phyloP scores from a whole-genome alignment of 257 asterid genomes.

The Orobanche coerulescens region DNA sequence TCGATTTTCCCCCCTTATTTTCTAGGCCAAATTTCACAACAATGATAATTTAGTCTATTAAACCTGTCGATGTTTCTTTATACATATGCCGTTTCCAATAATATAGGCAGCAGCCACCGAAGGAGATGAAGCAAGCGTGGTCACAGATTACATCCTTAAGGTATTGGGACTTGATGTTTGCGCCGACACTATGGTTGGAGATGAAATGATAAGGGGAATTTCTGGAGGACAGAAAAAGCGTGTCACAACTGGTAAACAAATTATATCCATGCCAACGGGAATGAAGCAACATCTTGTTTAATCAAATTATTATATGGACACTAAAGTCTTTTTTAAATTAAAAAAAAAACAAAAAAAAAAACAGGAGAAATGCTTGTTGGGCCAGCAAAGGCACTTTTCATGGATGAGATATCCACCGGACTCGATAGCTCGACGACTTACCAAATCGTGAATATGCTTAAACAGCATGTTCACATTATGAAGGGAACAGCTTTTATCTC shows the following conservation, averaged over 20 bases:
- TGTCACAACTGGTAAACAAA: conserved; percentile 55
- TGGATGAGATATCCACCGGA: conserved; percentile 92
- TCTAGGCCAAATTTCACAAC: background rate
- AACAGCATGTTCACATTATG: conserved; percentile 57
- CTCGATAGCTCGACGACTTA: conserved; percentile 81
- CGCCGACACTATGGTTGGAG: conserved; percentile 76
- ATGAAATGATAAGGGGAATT: conserved; percentile 68
- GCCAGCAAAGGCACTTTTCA: conserved; percentile 69
- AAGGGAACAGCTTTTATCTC: conserved; percentile 76
- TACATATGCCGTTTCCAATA: background rate
- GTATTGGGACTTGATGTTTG: conserved; percentile 71
- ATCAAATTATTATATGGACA: background rate
- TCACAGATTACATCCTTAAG: conserved; percentile 70
- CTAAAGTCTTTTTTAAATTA: background rate
- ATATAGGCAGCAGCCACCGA: conserved; percentile 58
- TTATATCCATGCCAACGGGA: background rate
- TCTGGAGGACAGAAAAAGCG: conserved; percentile 81
- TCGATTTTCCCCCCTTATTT: background rate
- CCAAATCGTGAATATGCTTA: conserved; percentile 57
- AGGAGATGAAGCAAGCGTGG: conserved; percentile 63
- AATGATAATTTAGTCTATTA: too few relatives aligned
- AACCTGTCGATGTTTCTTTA: background rate
- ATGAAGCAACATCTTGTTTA: background rate
- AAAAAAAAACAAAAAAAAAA: too few relatives aligned
- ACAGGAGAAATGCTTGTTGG: conserved; percentile 85